Evolutionary conservation across 1,284 basidiomycete species (phyloP), one percentile per base, ranked within the genome.

Genomic region (Exsudoporus floridanus): DNA sequence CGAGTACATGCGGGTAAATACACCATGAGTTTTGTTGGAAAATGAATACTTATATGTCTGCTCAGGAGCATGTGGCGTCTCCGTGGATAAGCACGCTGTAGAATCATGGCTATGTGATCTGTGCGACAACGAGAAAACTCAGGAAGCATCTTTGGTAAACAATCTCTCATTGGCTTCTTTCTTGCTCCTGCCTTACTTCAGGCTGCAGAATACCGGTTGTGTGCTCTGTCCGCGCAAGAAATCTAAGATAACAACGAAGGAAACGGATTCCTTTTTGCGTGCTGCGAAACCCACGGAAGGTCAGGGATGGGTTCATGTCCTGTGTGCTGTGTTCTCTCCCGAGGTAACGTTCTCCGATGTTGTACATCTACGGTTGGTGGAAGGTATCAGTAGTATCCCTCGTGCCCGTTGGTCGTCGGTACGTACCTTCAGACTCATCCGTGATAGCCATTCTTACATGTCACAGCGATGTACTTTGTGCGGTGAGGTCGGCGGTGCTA

Each of bases 241-340:
- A 75, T 79, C 53, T 74, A 77, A 71, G 73, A 75, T 69, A 62
- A 73, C 59, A 63, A 77, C 64, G 59, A 80, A 64, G 30, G 69
- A 74, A n/a, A 63, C 79, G 2, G 86, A 90, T 61, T 82, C 83
- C 14, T 87, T 88, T 61, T 75, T 98, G 35, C 87, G 92, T 37
- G 90, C 87, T 4, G 86, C 90, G 67, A 98, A 98, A 69, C 92
- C 92, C 5, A 98, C 95, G 0, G 96, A 98, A 73, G 90, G 92
- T 25, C 88, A 90, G 70, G 90, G 92, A 56, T 98, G 94, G 92
- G 86, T 86, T 1, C 96, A 99, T 67, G 77, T 94, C 19, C 70
- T 98, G 1, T 98, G 96, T 73, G 83, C 94, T 1, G 82, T 91
- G 1, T 98, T 94, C 73, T 83, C 87, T 30, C 88, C 89, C 4